Evolutionary conservation across 2,329 filamentous ascomycete species (phyloP), one percentile per base, ranked within the genome.

Genomic region (Thelonectria rubi): DNA sequence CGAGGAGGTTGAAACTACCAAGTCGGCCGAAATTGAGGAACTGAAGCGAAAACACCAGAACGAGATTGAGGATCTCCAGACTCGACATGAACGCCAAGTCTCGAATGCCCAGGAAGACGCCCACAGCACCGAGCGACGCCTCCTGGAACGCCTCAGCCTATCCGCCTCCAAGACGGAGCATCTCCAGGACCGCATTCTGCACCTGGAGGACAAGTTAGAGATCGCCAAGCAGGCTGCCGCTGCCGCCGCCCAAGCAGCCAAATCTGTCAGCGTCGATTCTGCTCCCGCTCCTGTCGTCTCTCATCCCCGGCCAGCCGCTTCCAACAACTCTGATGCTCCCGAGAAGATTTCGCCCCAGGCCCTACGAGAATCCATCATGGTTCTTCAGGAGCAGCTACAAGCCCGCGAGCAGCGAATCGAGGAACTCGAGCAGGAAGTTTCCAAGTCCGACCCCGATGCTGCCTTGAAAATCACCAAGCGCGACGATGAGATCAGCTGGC

Each of bases 321-420:
- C 65, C 6, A 78, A 81, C 24, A 79, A 76, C 68, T 74, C 80
- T 61, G 83, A 85, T 20, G 78, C 88, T 4, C 91, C 92, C 0
- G 93, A 95, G 75, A 97, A 91, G 82, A 92, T 97, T 60, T 97
- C 94, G 2, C 92, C 94, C 1, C 94, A 98, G 77, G 95, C 95
- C 7, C 86, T 99, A 32, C 91, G 95, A 30, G 95, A 99, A 78
- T 97, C 94, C 1, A 97, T 99, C 73, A 89, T 97, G 78, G 95
- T 97, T 17, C 83, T 99, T 24, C 95, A 99, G 78, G 94, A 98
- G 76, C 95, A 99, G 77, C 85, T 99, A 7, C 95, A 98, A 76
- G 93, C 95, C 70, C 93, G 95, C 55, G 95, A 99, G 79, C 86
- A 90, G 62, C 89, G 88, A 40, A 97, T 98, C 68, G 95, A 99